phyloP scores from a whole-genome alignment of 2,329 filamentous ascomycete species.

The Botrytis pseudocinerea region DNA sequence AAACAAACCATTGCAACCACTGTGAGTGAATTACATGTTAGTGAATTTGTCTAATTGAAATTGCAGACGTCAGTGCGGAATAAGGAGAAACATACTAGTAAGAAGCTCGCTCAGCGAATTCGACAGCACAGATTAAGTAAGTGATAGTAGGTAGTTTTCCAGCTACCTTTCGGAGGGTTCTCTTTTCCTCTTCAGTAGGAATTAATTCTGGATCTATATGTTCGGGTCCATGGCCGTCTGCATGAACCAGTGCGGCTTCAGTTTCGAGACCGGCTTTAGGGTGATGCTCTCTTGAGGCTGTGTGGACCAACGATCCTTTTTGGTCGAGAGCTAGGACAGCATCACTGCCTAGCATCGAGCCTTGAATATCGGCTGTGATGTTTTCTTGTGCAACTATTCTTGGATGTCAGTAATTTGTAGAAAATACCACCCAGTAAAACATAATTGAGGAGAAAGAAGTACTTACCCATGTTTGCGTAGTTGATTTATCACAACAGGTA shows the following conservation, averaged over 20 bases:
- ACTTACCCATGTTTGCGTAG: constrained; percentile 24
- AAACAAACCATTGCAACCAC: constrained; percentile 20
- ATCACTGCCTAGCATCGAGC: constrained; percentile 22
- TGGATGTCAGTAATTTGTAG: background rate
- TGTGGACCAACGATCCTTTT: constrained; percentile 29
- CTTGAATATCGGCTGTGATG: constrained; percentile 26
- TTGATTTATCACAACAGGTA: constrained; percentile 17
- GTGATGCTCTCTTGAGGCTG: constrained; percentile 19
- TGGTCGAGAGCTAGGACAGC: constrained; percentile 27
- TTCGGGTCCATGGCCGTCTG: background rate
- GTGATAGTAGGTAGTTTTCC: constrained; percentile 64
- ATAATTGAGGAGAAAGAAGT: background rate
- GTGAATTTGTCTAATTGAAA: constrained; percentile 38
- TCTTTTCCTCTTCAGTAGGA: constrained; percentile 59
- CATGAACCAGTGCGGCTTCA: background rate
- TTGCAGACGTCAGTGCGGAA: constrained; percentile 34
- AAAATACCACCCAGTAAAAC: background rate
- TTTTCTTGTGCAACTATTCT: constrained; percentile 23
- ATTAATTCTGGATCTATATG: constrained; percentile 16
- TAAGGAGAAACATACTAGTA: constrained; percentile 68
- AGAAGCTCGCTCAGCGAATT: constrained; percentile 74
- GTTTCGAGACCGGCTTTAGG: background rate
- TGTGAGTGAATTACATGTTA: constrained; percentile 1
- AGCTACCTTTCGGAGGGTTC: constrained; percentile 62
- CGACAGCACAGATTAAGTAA: constrained; percentile 71